Conservation (phyloP, 176 grass and related monocot species). For the Guadua angustifolia region DNA sequence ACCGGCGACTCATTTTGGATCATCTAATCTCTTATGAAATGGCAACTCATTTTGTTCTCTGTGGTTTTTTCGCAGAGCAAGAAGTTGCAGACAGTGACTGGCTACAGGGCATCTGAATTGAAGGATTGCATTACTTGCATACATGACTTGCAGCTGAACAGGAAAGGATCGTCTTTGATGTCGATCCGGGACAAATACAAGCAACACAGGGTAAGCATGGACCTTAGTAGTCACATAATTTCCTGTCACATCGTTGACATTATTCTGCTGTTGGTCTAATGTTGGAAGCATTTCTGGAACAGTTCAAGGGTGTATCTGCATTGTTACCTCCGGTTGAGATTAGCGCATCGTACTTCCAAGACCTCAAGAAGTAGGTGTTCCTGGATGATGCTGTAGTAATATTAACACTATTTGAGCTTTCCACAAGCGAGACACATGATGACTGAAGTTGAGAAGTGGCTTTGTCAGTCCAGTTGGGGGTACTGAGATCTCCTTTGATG, state of each 20-base stretch:
- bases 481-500: conserved; percentile 14
- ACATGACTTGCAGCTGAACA: conserved; percentile 74
- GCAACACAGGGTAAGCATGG: conserved; percentile 71
- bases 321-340: conserved; percentile 69
- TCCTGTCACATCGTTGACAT: conserved; percentile 4
- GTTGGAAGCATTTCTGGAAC: conserved; percentile 49
- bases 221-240: background rate
- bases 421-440: conserved; percentile 29
- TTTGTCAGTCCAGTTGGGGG: background rate
- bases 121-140: conserved; percentile 69
- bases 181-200: conserved; percentile 82
- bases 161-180: conserved; percentile 50
- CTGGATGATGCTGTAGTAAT: background rate
- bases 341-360: conserved; percentile 56
- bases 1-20: background rate
- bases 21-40: background rate
- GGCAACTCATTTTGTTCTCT: conserved; percentile 29
- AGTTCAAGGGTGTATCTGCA: conserved; percentile 79
- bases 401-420: conserved; percentile 19
- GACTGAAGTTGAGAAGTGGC: conserved; percentile 1
- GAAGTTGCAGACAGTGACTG: conserved; percentile 57
- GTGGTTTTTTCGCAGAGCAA: conserved; percentile 65
- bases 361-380: conserved; percentile 34
- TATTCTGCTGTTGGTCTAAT: conserved; percentile 40
- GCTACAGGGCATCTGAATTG: conserved; percentile 71